Evolutionary conservation across 208 protist species (phyloP), one percentile per base, ranked within the genome.

Genomic region (Acanthamoeba rhysodes): DNA sequence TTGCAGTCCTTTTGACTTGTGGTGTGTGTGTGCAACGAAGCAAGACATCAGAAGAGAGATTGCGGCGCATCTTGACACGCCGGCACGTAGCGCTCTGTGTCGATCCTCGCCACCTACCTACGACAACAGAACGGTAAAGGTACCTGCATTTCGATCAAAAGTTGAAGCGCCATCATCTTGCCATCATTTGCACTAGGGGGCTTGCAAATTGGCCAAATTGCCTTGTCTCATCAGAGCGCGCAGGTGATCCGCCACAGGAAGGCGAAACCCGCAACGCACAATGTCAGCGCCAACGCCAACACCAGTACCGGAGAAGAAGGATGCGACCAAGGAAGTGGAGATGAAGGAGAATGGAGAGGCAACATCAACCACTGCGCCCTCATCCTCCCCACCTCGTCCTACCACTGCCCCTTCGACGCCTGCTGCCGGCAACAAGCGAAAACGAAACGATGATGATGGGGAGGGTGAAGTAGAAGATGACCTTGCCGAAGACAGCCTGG

Each of bases 381-480:
- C 37, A 32, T 22, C 76, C n/a, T 9, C 32, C 16, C 48, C 76
- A 34, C 76, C 76, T 55, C 45, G 37, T n/a, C 1, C 76, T n/a
- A 29, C 76, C n/a, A 50, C 76, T n/a, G 8, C 48, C 22, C 76
- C 82, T 66, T 27, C 82, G 8, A 90, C 82, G 24, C 53, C 82
- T 32, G 82, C 82, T 22, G 53, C 50, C 41, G 50, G 53, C 82
- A 66, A n/a, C n/a, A 90, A 90, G 57, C 22, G 82, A 90, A 90
- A 90, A 34, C 32, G 82, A 55, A 50, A 82, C 16, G 32, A 78
- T 41, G 34, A 78, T 45, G 72, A 82, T 1, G 41, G 10, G 14
- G 72, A 50, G 18, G 41, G 41, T n/a, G 72, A 82, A 24, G 14
- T 64, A 29, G 48, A 53, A 29, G 82, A 68, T 8, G 37, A 68